Evolutionary conservation across 257 asterid genomes (phyloP), one percentile per base, ranked within the genome.

Genomic region (Anisodus acutangulus): DNA sequence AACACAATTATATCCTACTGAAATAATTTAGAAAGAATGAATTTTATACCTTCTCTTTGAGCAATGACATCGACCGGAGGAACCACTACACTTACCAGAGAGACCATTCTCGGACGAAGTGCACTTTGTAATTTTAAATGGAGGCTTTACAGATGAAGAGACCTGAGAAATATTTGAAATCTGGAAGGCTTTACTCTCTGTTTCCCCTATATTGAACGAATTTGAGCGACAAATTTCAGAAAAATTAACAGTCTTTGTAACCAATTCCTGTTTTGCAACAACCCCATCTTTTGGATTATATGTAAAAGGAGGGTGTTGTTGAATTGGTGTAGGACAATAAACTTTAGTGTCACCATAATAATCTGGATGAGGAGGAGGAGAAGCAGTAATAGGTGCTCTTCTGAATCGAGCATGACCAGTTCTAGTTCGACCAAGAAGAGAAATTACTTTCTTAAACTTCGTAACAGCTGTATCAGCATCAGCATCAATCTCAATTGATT

Each of bases 351-450:
- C 85, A 6, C 49, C 43, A 26, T 49, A 60, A 13, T 81, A 60
- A 13, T 81, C 90, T 3, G 35, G 35, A 31, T 31, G 35, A 31
- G 35, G 35, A 16, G 86, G 71, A 9, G 86, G 62, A 16, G 86
- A 55, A 9, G 79, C 2, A 17, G 80, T 26, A 5, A 87, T 82
- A 0, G 98, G 97, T 45, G 88, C 97, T 78, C 97, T 76, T 85
- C 99, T 89, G 91, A 95, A 94, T 31, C 99, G 97, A 85, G 99
- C 99, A 78, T 95, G 98, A 0, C 99, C 98, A 54, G 97, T 93
- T 74, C 94, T 88, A 9, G 92, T 86, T 86, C 90, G 90, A 67
- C 89, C 95, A 26, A 94, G 89, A 3, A 93, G 93, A 22, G 95
- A 90, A 59, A 93, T 91, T 0, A 88, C 94, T 17, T 82, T 90